Conservation (phyloP, 2,329 filamentous ascomycete species). For the Aspergillus udagawae region DNA sequence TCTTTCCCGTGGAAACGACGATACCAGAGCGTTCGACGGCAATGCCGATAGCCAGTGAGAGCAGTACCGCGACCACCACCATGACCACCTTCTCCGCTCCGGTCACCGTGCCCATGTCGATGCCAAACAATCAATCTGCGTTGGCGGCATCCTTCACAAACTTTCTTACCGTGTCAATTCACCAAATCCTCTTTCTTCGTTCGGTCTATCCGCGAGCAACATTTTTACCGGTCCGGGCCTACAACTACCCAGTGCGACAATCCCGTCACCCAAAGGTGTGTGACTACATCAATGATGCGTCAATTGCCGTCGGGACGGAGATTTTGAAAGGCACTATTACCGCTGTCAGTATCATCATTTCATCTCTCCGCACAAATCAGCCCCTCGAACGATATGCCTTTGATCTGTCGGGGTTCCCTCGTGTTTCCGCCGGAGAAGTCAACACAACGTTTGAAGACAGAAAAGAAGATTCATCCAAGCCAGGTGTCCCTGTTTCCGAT, state of each 20-base stretch:
- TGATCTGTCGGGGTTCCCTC: constrained; percentile 55
- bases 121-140: constrained; percentile 49
- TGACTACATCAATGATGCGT: constrained; percentile 77
- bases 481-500: constrained; percentile 24
- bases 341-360: constrained; percentile 55
- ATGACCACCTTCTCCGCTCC: constrained; percentile 40
- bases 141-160: constrained; percentile 68
- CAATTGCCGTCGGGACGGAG: constrained; percentile 66
- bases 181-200: constrained; percentile 82
- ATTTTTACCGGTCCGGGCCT: constrained; percentile 75
- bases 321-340: constrained; percentile 59
- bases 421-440: constrained; percentile 44
- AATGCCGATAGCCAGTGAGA: constrained; percentile 42
- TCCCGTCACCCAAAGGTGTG: constrained; percentile 82
- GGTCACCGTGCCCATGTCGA: constrained; percentile 37
- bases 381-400: constrained; percentile 59
- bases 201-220: constrained; percentile 71
- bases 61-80: constrained; percentile 34
- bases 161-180: constrained; percentile 78
- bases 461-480: constrained; percentile 31
- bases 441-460: constrained; percentile 49
- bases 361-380: constrained; percentile 46
- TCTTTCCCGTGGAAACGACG: constrained; percentile 31
- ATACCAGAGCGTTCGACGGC: constrained; percentile 28
- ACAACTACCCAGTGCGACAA: constrained; percentile 80